phyloP scores from a whole-genome alignment of 2,329 filamentous ascomycete genomes.

The Ceratocystis lukuohia region DNA sequence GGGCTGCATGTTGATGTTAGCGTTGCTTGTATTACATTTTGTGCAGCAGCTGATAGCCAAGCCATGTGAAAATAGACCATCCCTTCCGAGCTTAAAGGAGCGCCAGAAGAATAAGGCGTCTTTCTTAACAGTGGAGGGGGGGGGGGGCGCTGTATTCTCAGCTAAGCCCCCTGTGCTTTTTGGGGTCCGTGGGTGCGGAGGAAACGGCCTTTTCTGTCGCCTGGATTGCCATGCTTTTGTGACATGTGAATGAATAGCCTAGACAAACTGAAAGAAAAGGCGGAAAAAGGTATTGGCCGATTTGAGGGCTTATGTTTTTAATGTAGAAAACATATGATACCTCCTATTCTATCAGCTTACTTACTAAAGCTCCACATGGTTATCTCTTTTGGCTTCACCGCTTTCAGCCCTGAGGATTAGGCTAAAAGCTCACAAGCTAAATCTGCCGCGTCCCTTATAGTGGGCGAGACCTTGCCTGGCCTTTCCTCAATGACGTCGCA shows the following conservation, averaged over 20 bases:
- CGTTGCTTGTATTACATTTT: neutral
- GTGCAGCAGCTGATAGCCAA: neutral
- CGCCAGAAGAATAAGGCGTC: too few species aligned
- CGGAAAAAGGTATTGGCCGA: neutral
- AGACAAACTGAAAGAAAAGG: neutral
- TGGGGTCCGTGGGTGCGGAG: neutral
- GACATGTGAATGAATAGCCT: neutral
- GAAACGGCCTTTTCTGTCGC: neutral
- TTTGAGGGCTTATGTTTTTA: neutral
- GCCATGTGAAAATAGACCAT: neutral
- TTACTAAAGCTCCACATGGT: neutral
- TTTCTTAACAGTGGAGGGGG: neutral
- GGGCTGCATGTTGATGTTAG: neutral
- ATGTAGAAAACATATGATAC: too few species aligned
- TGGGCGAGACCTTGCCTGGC: neutral
- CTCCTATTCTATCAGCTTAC: neutral
- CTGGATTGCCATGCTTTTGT: neutral
- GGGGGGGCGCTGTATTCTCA: neutral
- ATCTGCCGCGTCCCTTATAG: neutral
- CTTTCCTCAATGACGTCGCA: conserved; percentile 2
- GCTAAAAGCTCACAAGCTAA: neutral
- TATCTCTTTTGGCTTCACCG: neutral
- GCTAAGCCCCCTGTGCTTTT: neutral
- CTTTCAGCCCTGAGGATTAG: conserved; percentile 8
- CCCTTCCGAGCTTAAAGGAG: too few species aligned